Percentiles rank a stretch among this genome's conserved stretches.
These are phyloP conservation scores for Ceratobasidium sp. DNA, from an alignment of 1,284 basidiomycete genomes.

Conservation along the genomic window DNA sequence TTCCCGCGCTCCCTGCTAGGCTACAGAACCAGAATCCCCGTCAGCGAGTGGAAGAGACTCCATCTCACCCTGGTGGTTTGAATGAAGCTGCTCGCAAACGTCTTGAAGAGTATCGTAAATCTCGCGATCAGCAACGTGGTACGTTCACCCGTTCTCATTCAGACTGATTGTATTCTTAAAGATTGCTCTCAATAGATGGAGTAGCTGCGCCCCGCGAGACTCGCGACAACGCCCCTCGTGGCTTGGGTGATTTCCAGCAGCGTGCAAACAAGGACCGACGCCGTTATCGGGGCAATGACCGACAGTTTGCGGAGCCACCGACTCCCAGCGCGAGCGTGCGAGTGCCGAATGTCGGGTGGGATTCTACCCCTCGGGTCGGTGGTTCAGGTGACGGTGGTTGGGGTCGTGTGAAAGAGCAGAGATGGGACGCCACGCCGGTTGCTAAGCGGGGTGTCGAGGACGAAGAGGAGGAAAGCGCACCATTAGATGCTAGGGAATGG, in stretches of 20 bases:
- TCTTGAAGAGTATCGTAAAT: conserved; percentile 81
- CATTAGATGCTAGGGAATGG: conserved; percentile 84
- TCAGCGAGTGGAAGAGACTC: conserved; percentile 88
- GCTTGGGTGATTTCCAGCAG: conserved; percentile 76
- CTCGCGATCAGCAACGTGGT: conserved; percentile 77
- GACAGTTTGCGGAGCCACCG: conserved; percentile 76
- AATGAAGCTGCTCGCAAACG: conserved; percentile 78
- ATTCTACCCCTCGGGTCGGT: conserved; percentile 82
- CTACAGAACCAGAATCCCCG: conserved; percentile 70
- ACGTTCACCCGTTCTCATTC: conserved; percentile 46
- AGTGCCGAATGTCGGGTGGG: conserved; percentile 91
- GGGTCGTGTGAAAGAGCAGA: conserved; percentile 69
- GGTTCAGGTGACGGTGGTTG: conserved; percentile 61
- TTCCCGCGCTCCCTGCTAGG: conserved; percentile 75
- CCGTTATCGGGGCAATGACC: conserved; percentile 59
- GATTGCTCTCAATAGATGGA: conserved; percentile 65
- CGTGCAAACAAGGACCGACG: conserved; percentile 73
- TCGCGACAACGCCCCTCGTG: conserved; percentile 69
- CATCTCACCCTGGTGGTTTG: conserved; percentile 92
- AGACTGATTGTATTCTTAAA: conserved; percentile 5
- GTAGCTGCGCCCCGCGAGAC: conserved; percentile 69
- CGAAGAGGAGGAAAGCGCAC: conserved; percentile 68
- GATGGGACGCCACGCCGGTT: conserved; percentile 90
- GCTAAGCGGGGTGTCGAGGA: conserved; percentile 67
- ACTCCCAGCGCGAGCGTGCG: conserved; percentile 69